These are phyloP conservation scores for Daldinia vernicosa DNA, from an alignment of 495 filamentous ascomycete species.

Conservation along the genomic window DNA sequence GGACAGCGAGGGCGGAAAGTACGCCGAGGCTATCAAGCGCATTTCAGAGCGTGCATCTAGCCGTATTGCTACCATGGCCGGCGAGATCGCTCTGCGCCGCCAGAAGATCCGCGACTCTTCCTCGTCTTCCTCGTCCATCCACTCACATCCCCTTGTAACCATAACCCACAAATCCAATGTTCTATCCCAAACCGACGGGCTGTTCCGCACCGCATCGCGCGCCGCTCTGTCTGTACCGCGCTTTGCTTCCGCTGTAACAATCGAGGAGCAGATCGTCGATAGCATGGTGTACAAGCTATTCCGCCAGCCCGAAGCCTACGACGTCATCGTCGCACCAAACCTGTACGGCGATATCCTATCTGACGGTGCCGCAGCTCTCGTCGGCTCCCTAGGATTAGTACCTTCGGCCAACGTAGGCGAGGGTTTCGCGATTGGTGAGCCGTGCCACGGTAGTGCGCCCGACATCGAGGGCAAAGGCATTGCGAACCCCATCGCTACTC, in stretches of 20 bases:
- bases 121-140: slow-evolving; percentile 60
- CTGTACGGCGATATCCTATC: slow-evolving; percentile 97
- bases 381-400: slow-evolving; percentile 92
- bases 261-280: slow-evolving; percentile 99
- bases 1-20: slow-evolving; percentile 70
- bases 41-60: slow-evolving; percentile 84
- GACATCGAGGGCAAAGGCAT: slow-evolving; percentile 94
- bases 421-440: slow-evolving; percentile 95
- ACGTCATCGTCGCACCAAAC: slow-evolving; percentile 98
- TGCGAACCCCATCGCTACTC: slow-evolving; percentile 95
- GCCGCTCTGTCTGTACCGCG: slow-evolving; percentile 70
- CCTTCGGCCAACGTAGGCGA: slow-evolving; percentile 97
- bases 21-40: slow-evolving; percentile 97
- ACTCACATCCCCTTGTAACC: slow-evolving; percentile 79
- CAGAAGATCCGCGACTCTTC: slow-evolving; percentile 74
- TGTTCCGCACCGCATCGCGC: slow-evolving; percentile 86
- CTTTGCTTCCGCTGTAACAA: slow-evolving; percentile 66
- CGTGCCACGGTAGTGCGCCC: slow-evolving; percentile 94
- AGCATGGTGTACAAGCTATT: slow-evolving; percentile 99
- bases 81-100: slow-evolving; percentile 88
- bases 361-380: slow-evolving; percentile 93
- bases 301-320: slow-evolving; percentile 91
- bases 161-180: slow-evolving; percentile 99
- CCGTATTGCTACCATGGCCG: slow-evolving; percentile 90
- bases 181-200: slow-evolving; percentile 92